These are phyloP conservation scores for Pichia ethanolica DNA, from an alignment of 805 yeast genomes.

Conservation along the genomic window DNA sequence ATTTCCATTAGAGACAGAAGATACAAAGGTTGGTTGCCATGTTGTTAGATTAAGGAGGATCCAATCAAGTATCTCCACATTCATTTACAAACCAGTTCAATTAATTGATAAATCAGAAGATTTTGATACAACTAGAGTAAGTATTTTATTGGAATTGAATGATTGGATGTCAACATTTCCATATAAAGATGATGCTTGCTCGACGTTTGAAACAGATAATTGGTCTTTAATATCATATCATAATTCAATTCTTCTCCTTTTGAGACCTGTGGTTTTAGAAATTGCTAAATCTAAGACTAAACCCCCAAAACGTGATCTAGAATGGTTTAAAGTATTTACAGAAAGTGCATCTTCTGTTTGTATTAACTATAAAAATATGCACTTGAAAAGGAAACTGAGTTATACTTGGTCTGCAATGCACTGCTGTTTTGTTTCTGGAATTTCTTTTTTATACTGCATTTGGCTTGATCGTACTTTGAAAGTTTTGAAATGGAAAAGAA, in stretches of 20 bases:
- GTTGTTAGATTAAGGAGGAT: slow-evolving; percentile 28
- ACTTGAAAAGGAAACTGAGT: slow-evolving; percentile 19
- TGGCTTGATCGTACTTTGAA: slow-evolving; percentile 25
- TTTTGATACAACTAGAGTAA: slow-evolving; percentile 23
- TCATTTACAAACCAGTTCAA: slow-evolving; percentile 26
- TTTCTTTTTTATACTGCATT: slow-evolving; percentile 27
- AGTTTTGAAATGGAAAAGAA: slow-evolving; percentile 21
- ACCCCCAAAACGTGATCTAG: slow-evolving; percentile 17
- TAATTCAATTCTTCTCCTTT: slow-evolving; percentile 25
- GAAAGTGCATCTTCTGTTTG: slow-evolving; percentile 27
- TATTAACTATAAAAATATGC: slow-evolving; percentile 23
- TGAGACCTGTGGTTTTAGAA: slow-evolving; percentile 27
- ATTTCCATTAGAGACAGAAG: slow-evolving; percentile 17
- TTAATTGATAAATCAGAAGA: slow-evolving; percentile 17
- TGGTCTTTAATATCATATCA: slow-evolving; percentile 31
- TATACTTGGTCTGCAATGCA: slow-evolving; percentile 29
- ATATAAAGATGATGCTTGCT: slow-evolving; percentile 16
- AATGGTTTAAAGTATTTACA: slow-evolving; percentile 29
- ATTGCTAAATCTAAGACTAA: slow-evolving; percentile 12
- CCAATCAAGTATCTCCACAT: slow-evolving; percentile 28
- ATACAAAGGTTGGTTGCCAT: slow-evolving; percentile 23
- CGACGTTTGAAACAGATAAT: slow-evolving; percentile 26
- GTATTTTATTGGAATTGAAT: slow-evolving; percentile 27
- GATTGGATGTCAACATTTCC: slow-evolving; percentile 29
- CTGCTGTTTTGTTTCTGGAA: slow-evolving; percentile 26